Percentiles rank a stretch among this genome's conserved stretches.
phyloP scores from a whole-genome alignment of 257 asterid genomes.

The Gentiana straminea region DNA sequence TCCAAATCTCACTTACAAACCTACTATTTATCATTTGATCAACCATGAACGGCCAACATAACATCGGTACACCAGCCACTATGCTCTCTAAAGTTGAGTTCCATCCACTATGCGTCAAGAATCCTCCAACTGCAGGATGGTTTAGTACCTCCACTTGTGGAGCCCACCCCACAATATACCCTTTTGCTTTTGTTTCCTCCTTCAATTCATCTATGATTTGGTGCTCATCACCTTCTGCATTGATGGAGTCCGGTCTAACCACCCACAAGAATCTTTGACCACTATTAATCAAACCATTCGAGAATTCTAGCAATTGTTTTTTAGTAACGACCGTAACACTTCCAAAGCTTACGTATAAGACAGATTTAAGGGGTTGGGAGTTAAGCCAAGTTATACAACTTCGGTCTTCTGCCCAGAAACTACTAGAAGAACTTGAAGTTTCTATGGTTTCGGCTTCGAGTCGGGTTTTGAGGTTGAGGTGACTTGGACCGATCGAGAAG shows the following conservation, averaged over 20 bases:
- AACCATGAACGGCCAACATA: constrained; percentile 8
- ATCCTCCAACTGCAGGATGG: constrained; percentile 2
- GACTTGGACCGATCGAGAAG: constrained; percentile 27
- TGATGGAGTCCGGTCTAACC: constrained; percentile 8
- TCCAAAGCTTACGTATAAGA: constrained; percentile 25
- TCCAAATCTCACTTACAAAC: constrained; percentile 8
- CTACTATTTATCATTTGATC: constrained; percentile 4
- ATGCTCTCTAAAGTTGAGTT: constrained; percentile 7
- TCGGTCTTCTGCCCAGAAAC: constrained; percentile 14
- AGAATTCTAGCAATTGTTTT: constrained; percentile 18
- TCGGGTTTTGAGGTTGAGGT: constrained; percentile 13
- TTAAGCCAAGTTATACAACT: constrained; percentile 24
- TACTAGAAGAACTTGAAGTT: neutral
- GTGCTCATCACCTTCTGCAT: constrained; percentile 1
- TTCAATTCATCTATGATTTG: constrained; percentile 8
- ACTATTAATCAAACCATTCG: constrained; percentile 26
- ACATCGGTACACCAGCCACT: constrained; percentile 6
- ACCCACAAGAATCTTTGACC: constrained; percentile 27
- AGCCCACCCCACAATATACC: constrained; percentile 6
- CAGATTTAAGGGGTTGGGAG: constrained; percentile 18
- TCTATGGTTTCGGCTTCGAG: neutral
- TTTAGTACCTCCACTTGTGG: constrained; percentile 1
- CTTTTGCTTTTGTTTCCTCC: constrained; percentile 3
- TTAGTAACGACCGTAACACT: constrained; percentile 12
- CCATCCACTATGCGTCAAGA: neutral